phyloP scores from a whole-genome alignment of 257 asterid genomes.

The Ballota nigra region DNA sequence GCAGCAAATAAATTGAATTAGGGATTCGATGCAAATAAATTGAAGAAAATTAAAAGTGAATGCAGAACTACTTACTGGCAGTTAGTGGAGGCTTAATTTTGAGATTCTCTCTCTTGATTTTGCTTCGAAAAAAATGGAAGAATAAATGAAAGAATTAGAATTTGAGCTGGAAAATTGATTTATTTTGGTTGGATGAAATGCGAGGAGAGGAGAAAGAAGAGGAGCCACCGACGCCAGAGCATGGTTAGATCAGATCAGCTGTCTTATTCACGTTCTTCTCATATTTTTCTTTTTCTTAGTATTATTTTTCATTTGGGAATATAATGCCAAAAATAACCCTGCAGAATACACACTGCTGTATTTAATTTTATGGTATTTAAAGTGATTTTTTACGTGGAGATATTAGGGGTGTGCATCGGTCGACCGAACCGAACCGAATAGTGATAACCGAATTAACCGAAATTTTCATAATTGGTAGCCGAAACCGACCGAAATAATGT shows the following conservation, averaged over 20 bases:
- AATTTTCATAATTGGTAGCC: too few species aligned
- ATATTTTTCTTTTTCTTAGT: neutral
- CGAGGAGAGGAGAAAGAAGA: neutral
- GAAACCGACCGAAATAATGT: too few species aligned
- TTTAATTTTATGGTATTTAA: too few species aligned
- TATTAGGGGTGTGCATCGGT: too few species aligned
- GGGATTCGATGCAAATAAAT: neutral
- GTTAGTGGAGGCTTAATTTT: neutral
- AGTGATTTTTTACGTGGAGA: too few species aligned
- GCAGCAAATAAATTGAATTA: neutral
- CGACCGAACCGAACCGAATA: too few species aligned
- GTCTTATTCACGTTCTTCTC: slow-evolving; percentile 20
- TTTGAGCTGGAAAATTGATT: neutral
- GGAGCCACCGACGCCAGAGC: slow-evolving; percentile 26
- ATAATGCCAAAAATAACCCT: neutral
- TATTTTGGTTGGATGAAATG: slow-evolving; percentile 16
- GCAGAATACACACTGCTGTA: neutral
- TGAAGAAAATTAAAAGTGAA: slow-evolving; percentile 12
- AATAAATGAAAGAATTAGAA: slow-evolving; percentile 13
- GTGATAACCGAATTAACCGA: too few species aligned
- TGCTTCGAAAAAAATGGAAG: neutral
- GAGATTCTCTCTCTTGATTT: neutral
- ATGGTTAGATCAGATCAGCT: slow-evolving; percentile 31
- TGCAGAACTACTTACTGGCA: slow-evolving; percentile 7
- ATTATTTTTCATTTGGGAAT: neutral